phyloP scores from a whole-genome alignment of 176 grass and related monocot genomes.

The Elaeis guineensis region DNA sequence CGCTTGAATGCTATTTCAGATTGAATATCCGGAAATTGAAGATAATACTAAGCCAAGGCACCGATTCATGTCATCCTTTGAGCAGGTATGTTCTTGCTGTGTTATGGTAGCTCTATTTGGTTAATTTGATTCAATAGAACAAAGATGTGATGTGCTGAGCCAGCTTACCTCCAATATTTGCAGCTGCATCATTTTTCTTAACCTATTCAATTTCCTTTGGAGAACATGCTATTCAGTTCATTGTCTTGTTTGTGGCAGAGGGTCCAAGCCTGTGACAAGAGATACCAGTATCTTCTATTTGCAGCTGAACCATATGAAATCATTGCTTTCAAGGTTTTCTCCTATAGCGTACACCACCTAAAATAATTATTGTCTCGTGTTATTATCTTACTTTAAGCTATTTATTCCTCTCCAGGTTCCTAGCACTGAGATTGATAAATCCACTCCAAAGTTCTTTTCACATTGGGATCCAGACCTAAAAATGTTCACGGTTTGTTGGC shows the following conservation, averaged over 20 bases:
- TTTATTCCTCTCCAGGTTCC: constrained; percentile 46
- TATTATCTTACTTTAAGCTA: background rate
- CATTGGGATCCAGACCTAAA: constrained; percentile 99
- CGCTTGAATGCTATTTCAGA: constrained; percentile 25
- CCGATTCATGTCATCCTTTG: constrained; percentile 95
- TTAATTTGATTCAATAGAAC: no score
- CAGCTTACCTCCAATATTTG: no score
- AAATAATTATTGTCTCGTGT: background rate
- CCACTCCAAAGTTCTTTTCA: constrained; percentile 74
- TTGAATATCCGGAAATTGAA: constrained; percentile 94
- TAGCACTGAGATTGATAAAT: constrained; percentile 89
- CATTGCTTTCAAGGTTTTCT: constrained; percentile 69
- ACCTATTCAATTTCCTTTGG: background rate
- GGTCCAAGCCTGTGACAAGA: constrained; percentile 76
- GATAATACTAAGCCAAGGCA: constrained; percentile 84
- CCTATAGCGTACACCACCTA: background rate
- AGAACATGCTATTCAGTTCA: constrained; percentile 7
- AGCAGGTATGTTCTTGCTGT: constrained; percentile 46
- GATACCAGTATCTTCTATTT: constrained; percentile 87
- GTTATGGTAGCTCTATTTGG: no score
- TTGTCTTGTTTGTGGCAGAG: constrained; percentile 36
- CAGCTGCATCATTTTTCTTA: no score
- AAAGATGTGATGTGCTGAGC: no score
- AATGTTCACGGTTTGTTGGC: constrained; percentile 51
- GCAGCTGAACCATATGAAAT: constrained; percentile 91